Percentiles rank a stretch among this genome's conserved stretches.
These are phyloP conservation scores for Drechslera avenae DNA, from an alignment of 2,329 filamentous ascomycete genomes.

Conservation along the genomic window DNA sequence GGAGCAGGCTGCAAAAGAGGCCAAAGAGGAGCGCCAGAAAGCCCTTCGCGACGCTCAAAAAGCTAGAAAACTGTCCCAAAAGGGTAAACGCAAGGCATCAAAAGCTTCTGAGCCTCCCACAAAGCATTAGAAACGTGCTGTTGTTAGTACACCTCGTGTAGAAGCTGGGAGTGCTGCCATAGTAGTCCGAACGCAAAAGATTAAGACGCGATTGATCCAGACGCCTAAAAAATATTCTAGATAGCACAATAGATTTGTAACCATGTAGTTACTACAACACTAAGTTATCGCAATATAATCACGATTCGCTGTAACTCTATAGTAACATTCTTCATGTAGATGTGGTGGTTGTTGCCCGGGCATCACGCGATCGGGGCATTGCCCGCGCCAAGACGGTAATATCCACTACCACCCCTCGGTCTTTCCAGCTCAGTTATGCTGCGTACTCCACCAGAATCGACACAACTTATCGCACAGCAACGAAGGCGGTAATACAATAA, in stretches of 20 bases:
- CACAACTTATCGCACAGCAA: too few relatives aligned
- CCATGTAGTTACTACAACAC: conserved; percentile 32
- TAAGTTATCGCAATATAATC: background rate
- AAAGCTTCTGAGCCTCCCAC: background rate
- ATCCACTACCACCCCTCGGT: too few relatives aligned
- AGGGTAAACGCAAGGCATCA: background rate
- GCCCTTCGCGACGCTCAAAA: background rate
- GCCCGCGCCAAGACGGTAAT: too few relatives aligned
- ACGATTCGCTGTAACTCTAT: background rate
- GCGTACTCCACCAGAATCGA: too few relatives aligned
- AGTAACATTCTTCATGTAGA: background rate
- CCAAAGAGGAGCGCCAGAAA: background rate
- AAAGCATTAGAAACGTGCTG: background rate
- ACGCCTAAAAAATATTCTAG: too few relatives aligned
- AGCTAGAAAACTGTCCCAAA: background rate
- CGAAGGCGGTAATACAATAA: too few relatives aligned
- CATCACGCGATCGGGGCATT: too few relatives aligned
- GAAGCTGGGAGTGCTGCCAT: background rate
- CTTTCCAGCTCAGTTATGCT: too few relatives aligned
- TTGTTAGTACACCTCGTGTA: background rate
- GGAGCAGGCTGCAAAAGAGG: background rate
- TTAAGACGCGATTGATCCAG: background rate
- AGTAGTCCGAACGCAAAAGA: background rate
- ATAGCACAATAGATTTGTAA: conserved; percentile 11
- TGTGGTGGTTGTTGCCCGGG: too few relatives aligned